phyloP scores from a whole-genome alignment of 2,329 filamentous ascomycete species.

The Neofusicoccum umdonicola region DNA sequence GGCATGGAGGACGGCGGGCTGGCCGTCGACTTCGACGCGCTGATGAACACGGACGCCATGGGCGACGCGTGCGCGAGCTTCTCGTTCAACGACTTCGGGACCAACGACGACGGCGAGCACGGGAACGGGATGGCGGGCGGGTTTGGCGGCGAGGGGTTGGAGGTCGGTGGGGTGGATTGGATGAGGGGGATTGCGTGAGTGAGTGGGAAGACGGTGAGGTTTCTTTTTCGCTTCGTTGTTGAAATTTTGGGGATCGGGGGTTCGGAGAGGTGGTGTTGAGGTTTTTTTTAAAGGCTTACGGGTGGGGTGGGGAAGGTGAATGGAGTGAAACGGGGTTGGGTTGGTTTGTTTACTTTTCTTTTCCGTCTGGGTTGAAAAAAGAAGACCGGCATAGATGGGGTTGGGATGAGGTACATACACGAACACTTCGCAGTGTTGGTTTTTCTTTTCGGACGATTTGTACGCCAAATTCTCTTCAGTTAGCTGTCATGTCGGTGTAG shows the following conservation, averaged over 20 bases:
- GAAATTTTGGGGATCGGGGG: not conserved
- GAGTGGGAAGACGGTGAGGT: not conserved
- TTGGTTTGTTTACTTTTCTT: too few species aligned
- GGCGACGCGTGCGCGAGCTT: constrained; percentile 33
- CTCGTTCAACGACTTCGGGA: constrained; percentile 17
- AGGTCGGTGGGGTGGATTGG: constrained; percentile 6
- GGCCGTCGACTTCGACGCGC: constrained; percentile 39
- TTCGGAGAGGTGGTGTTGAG: not conserved
- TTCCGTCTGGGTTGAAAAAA: too few species aligned
- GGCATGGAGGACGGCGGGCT: constrained; percentile 39
- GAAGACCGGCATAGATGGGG: too few species aligned
- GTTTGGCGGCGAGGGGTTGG: not conserved
- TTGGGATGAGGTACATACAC: too few species aligned
- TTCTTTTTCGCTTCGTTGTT: too few species aligned
- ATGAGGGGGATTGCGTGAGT: constrained; percentile 5
- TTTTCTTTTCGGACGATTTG: too few species aligned
- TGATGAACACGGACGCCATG: constrained; percentile 41
- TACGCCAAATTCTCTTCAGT: too few species aligned
- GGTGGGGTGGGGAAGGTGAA: not conserved
- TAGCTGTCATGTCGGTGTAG: not conserved
- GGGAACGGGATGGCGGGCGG: not conserved
- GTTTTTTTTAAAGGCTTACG: not conserved
- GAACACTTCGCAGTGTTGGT: not conserved
- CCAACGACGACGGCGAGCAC: constrained; percentile 1
- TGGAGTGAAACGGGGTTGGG: not conserved